Evolutionary conservation across 2,329 filamentous ascomycete genomes (phyloP).

Genomic region (Malbranchea zuffiana): DNA sequence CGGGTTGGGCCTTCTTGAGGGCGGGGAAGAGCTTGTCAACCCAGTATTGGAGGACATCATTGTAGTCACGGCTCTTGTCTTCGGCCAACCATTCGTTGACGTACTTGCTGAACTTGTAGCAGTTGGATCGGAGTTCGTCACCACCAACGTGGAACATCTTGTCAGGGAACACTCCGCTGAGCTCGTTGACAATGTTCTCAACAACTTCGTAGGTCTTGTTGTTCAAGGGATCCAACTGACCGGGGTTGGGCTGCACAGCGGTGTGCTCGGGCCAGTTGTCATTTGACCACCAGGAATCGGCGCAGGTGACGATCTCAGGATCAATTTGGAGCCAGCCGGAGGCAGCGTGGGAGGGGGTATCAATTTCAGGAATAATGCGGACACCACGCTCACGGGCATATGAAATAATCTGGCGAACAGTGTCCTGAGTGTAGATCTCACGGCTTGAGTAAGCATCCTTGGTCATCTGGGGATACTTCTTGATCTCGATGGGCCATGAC

Average conservation of each 20-base stretch:
- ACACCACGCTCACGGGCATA: slow-evolving; percentile 46
- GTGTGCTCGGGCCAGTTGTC: slow-evolving; percentile 46
- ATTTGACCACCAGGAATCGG: slow-evolving; percentile 51
- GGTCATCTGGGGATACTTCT: slow-evolving; percentile 42
- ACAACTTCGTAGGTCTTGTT: slow-evolving; percentile 47
- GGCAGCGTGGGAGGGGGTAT: slow-evolving; percentile 50
- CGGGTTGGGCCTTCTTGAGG: slow-evolving; percentile 33
- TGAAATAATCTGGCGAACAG: slow-evolving; percentile 36
- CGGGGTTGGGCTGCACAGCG: slow-evolving; percentile 46
- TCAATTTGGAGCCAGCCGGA: slow-evolving; percentile 49
- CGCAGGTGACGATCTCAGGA: slow-evolving; percentile 45
- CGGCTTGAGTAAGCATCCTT: slow-evolving; percentile 44
- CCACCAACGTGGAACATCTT: slow-evolving; percentile 47
- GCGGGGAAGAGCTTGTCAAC: slow-evolving; percentile 43
- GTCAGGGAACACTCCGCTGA: slow-evolving; percentile 42
- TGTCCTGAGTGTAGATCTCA: slow-evolving; percentile 37
- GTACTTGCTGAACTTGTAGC: slow-evolving; percentile 47
- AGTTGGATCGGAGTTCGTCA: slow-evolving; percentile 45
- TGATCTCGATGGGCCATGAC: slow-evolving; percentile 45
- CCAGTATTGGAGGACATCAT: slow-evolving; percentile 46
- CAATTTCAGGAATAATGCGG: slow-evolving; percentile 51
- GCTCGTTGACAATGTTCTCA: slow-evolving; percentile 43
- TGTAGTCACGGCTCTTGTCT: slow-evolving; percentile 41
- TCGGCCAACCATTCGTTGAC: slow-evolving; percentile 42
- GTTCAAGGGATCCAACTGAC: slow-evolving; percentile 47